Conservation (phyloP, 257 asterid genomes). For the Solanum dulcamara region DNA sequence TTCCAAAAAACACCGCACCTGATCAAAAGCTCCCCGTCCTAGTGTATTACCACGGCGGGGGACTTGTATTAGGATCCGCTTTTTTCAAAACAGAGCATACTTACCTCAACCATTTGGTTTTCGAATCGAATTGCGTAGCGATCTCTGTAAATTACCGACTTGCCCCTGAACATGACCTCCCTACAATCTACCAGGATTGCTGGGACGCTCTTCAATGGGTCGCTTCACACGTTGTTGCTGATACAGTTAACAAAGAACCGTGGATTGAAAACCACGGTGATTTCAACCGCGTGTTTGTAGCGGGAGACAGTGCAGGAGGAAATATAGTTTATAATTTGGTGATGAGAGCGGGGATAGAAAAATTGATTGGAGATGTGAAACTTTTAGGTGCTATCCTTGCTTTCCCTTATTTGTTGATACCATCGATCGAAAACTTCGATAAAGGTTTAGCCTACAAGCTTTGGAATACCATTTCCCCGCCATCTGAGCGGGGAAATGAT, state of each 20-base stretch:
- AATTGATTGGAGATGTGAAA: neutral
- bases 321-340: slow-evolving; percentile 13
- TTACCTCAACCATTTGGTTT: slow-evolving; percentile 1
- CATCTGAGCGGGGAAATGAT: neutral
- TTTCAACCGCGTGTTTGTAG: neutral
- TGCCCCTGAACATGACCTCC: neutral
- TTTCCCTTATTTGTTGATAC: slow-evolving; percentile 4
- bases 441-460: neutral
- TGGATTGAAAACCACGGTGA: slow-evolving; percentile 4
- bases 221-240: neutral
- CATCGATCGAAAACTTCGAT: neutral
- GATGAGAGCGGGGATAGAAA: neutral
- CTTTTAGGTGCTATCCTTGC: neutral
- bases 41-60: slow-evolving; percentile 20
- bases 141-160: slow-evolving; percentile 18
- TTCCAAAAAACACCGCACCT: neutral
- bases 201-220: slow-evolving; percentile 32
- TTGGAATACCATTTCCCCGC: neutral
- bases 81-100: slow-evolving; percentile 8
- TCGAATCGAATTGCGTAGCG: neutral
- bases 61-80: slow-evolving; percentile 16
- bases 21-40: slow-evolving; percentile 15
- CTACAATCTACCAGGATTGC: neutral
- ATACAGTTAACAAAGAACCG: neutral
- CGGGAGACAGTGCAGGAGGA: slow-evolving; percentile 25